phyloP scores from a whole-genome alignment of 441 rosid species.

The Biscutella auriculata region DNA sequence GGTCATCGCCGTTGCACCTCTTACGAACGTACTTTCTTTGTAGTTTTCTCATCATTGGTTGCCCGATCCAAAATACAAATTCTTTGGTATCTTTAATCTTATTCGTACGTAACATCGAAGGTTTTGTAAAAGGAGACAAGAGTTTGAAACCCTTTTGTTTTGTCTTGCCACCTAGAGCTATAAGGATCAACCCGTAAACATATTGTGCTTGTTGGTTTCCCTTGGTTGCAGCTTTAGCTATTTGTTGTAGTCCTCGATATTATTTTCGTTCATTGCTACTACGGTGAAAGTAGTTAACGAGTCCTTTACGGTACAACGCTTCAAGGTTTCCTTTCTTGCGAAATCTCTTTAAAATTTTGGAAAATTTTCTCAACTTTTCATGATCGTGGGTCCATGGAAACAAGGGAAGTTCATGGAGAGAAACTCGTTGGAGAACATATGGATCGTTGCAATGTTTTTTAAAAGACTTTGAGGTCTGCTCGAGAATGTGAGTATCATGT shows the following conservation, averaged over 20 bases:
- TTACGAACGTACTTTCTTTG: neutral
- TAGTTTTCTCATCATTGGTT: neutral
- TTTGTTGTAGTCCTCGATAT: neutral
- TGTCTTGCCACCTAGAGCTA: constrained; percentile 10
- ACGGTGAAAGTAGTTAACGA: neutral
- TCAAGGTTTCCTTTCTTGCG: constrained; percentile 1
- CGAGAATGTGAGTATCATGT: too few relatives aligned
- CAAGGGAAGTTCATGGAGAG: neutral
- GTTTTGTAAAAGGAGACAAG: constrained; percentile 1
- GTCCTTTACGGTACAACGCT: constrained; percentile 7
- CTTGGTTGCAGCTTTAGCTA: constrained; percentile 2
- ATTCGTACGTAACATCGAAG: too few relatives aligned
- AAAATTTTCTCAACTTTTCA: neutral
- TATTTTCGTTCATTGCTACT: too few relatives aligned
- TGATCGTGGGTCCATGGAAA: neutral
- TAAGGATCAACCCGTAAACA: constrained; percentile 10
- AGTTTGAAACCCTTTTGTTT: constrained; percentile 12
- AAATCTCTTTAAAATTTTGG: neutral
- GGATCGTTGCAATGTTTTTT: too few relatives aligned
- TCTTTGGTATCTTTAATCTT: constrained; percentile 6
- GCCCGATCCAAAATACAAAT: constrained; percentile 1
- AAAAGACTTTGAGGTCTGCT: too few relatives aligned
- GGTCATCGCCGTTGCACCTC: constrained; percentile 5
- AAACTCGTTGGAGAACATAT: too few relatives aligned
- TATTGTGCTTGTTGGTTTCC: constrained; percentile 10